Evolutionary conservation across 2,329 filamentous ascomycete species (phyloP).

Genomic region (Ascochyta viciae-villosae): DNA sequence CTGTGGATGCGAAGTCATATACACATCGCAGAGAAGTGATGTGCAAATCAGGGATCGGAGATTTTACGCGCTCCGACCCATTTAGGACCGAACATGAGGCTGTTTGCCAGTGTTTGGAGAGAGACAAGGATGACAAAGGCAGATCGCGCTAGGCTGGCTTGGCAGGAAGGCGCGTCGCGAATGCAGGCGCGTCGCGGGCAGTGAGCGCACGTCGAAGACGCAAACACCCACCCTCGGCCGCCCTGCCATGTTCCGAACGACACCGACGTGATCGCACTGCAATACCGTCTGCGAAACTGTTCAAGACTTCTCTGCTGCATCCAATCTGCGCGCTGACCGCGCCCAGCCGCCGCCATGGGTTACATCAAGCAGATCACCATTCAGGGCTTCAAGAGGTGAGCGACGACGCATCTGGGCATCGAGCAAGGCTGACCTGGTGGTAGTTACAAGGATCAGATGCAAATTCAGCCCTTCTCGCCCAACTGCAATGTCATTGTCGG

Average conservation of each 20-base stretch:
- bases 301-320: neutral
- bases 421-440: constrained; percentile 19
- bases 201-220: constrained; percentile 13
- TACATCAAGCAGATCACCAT: constrained; percentile 99
- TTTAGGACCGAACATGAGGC: no score
- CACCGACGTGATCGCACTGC: constrained; percentile 20
- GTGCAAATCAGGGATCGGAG: no score
- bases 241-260: constrained; percentile 30
- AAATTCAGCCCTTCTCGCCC: constrained; percentile 97
- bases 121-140: no score
- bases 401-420: neutral
- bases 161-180: constrained; percentile 33
- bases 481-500: constrained; percentile 99
- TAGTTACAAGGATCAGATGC: constrained; percentile 99
- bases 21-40: no score
- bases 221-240: constrained; percentile 6
- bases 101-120: no score
- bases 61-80: no score
- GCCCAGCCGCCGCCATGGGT: constrained; percentile 38
- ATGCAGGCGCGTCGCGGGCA: constrained; percentile 29
- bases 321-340: constrained; percentile 15
- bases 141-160: constrained; percentile 10
- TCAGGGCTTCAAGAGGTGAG: constrained; percentile 97
- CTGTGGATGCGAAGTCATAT: no score
- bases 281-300: neutral